Evolutionary conservation across 345 rosid genomes (phyloP).

Genomic region (Aethionema arabicum): DNA sequence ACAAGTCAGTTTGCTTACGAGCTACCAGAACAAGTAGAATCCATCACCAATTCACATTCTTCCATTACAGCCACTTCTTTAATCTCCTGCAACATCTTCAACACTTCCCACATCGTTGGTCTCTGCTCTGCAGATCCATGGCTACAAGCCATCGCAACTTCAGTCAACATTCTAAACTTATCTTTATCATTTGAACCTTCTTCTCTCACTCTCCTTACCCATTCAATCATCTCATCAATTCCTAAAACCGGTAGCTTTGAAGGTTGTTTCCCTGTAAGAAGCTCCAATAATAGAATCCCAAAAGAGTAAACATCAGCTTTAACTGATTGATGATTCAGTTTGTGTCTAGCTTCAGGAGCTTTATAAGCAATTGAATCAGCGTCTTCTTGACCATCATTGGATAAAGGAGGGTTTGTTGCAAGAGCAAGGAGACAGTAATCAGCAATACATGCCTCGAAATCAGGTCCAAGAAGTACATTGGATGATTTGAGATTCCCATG

Average conservation of each 20-base stretch:
- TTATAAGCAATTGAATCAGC: constrained; percentile 42
- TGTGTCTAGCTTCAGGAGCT: constrained; percentile 66
- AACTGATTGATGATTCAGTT: constrained; percentile 31
- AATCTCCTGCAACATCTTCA: constrained; percentile 91
- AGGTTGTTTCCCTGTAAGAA: constrained; percentile 71
- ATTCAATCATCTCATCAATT: constrained; percentile 47
- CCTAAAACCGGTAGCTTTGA: constrained; percentile 50
- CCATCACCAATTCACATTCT: constrained; percentile 47
- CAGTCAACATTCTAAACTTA: constrained; percentile 67
- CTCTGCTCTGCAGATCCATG: constrained; percentile 74
- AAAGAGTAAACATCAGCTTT: constrained; percentile 77
- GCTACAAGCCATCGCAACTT: constrained; percentile 71
- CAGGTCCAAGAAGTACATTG: constrained; percentile 82
- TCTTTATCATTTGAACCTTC: constrained; percentile 52
- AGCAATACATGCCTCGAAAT: constrained; percentile 76
- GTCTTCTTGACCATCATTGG: constrained; percentile 37
- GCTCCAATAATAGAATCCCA: constrained; percentile 77
- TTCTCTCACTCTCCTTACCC: constrained; percentile 65
- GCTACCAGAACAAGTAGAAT: constrained; percentile 31
- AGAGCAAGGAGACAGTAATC: constrained; percentile 81
- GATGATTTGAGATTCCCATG: constrained; percentile 89
- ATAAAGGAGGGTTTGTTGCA: constrained; percentile 18
- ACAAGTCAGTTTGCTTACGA: constrained; percentile 8
- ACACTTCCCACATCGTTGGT: constrained; percentile 95
- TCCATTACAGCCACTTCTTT: constrained; percentile 67